Percentiles rank a stretch among this genome's conserved stretches.
These are phyloP conservation scores for Coemansia sp. DNA, from an alignment of 192 early-diverging fungal genomes.

Conservation along the genomic window DNA sequence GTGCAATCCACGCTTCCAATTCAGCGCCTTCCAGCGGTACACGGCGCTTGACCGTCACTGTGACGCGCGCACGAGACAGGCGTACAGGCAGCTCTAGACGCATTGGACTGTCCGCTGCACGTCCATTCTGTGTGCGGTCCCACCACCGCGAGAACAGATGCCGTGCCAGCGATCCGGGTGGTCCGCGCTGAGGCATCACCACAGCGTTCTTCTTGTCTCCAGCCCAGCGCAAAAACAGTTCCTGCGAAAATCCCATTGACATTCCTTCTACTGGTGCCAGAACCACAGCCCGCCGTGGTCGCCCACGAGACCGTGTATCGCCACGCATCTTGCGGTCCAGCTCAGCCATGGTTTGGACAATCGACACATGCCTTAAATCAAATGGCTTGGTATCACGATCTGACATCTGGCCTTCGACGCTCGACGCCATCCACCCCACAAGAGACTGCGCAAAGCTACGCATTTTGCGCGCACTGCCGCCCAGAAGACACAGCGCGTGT, in stretches of 20 bases:
- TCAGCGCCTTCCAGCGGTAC: constrained; percentile 87
- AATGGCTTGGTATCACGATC: constrained; percentile 79
- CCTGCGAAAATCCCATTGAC: constrained; percentile 77
- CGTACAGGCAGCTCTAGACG: constrained; percentile 24
- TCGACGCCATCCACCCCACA: constrained; percentile 94
- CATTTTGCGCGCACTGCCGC: constrained; percentile 71
- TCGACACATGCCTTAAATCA: constrained; percentile 77
- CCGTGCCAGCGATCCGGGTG: constrained; percentile 67
- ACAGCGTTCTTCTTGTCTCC: constrained; percentile 59
- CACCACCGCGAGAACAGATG: constrained; percentile 58
- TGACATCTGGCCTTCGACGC: constrained; percentile 69
- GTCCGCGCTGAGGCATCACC: constrained; percentile 76
- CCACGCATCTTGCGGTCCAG: constrained; percentile 29
- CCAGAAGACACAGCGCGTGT: constrained; percentile 77
- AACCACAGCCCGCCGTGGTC: constrained; percentile 74
- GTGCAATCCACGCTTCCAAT: constrained; percentile 65
- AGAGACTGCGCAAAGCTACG: constrained; percentile 85
- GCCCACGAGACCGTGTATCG: constrained; percentile 56
- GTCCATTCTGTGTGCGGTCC: constrained; percentile 26
- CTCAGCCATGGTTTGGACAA: constrained; percentile 64
- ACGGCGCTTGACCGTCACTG: constrained; percentile 55
- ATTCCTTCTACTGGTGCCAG: constrained; percentile 79
- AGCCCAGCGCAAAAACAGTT: constrained; percentile 77
- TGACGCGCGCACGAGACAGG: constrained; percentile 29
- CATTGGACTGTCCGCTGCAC: constrained; percentile 5